Percentiles rank a stretch among this genome's conserved stretches.
These are phyloP conservation scores for Trifolium repens DNA, from an alignment of 306 rosid genomes.

Conservation along the genomic window DNA sequence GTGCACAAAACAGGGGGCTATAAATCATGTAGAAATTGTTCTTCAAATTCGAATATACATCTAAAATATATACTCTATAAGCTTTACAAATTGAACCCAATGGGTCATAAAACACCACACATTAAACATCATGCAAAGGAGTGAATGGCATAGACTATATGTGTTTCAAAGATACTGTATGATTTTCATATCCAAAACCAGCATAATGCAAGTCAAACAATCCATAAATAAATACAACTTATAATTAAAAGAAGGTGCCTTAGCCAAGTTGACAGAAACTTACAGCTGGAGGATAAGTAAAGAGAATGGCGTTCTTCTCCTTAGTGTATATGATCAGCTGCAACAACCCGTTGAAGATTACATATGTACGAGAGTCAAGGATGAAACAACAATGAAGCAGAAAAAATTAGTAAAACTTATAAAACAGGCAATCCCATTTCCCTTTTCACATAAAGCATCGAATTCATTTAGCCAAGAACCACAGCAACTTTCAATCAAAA, in stretches of 20 bases:
- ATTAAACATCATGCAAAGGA: constrained; percentile 10
- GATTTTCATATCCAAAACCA: constrained; percentile 29
- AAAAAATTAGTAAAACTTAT: constrained; percentile 15
- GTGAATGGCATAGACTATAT: not conserved
- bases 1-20: constrained; percentile 18
- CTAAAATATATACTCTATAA: constrained; percentile 2
- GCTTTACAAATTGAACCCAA: constrained; percentile 2
- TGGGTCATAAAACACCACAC: constrained; percentile 12
- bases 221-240: constrained; percentile 19
- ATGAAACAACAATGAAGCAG: constrained; percentile 41
- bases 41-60: constrained; percentile 10
- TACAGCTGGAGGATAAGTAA: constrained; percentile 84
- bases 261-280: constrained; percentile 39
- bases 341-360: constrained; percentile 76
- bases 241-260: constrained; percentile 8
- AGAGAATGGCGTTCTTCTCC: constrained; percentile 93
- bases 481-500: constrained; percentile 16
- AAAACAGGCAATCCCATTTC: constrained; percentile 24
- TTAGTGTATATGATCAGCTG: constrained; percentile 83
- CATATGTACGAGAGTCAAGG: constrained; percentile 80
- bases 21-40: not conserved
- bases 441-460: not conserved
- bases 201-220: constrained; percentile 4
- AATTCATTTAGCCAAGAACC: constrained; percentile 16
- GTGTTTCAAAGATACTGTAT: constrained; percentile 27